Evolutionary conservation across 2,329 filamentous ascomycete genomes (phyloP), one percentile per base, ranked within the genome.

Genomic region (Lasiodiplodia sp.): DNA sequence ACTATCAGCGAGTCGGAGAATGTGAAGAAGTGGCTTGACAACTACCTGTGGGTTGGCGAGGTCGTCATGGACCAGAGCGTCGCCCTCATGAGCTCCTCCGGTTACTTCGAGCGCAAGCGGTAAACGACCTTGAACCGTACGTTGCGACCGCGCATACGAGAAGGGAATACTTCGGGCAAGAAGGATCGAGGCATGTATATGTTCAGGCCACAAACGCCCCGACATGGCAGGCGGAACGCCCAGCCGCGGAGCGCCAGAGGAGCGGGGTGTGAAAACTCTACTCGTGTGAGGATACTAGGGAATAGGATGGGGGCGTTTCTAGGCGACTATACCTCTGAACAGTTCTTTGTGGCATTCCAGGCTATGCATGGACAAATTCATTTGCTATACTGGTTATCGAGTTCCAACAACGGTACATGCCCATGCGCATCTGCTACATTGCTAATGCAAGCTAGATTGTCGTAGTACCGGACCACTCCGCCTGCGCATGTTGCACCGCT

Each of bases 21-120:
- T 71, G 82, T 96, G 73, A 91, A 91, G 79, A 91, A 90, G 77
- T 98, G 94, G 94, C 89, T 98, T 73, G 91, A 95, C 77, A 95
- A 91, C 79, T 98, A 98, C 80, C 89, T 98, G 53, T 93, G 93
- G 71, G 91, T 97, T 21, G 96, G 96, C 75, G 96, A 99, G 84
- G 97, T 94, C 89, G 92, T 97, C 72, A 97, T 99, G 94, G 96
- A 99, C 81, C 92, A 96, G 84, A 96, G 94, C 37, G 93, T 98
- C 38, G 94, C 94, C 51, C 88, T 98, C 68, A 92, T 97, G 78
- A 92, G 93, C 52, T 91, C 92, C 60, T 96, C 92, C 78, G 88
- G 91, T 70, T 99, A 90, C 82, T 99, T 99, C 79, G 94, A 97
- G 84, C 88, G 96, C 77, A 94, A 89, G 80, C 88, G 94, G 84